Conservation (phyloP, 371 early-diverging fungal genomes). For the Rhizomucor miehei region DNA sequence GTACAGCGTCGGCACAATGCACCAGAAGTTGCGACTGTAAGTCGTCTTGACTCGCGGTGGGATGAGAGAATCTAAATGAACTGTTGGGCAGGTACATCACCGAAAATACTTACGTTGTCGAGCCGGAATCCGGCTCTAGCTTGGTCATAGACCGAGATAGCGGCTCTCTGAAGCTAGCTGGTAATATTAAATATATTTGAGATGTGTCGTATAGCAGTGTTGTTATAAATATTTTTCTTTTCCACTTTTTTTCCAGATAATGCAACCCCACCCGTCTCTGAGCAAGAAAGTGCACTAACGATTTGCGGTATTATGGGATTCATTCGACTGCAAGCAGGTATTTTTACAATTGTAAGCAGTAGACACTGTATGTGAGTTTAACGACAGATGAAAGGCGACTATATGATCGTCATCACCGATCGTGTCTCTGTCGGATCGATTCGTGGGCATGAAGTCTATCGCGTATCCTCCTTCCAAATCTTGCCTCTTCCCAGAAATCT, state of each 20-base stretch:
- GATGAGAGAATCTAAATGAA: neutral
- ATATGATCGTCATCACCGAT: conserved; percentile 79
- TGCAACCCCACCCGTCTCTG: conserved; percentile 24
- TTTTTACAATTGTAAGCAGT: neutral
- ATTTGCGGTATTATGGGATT: conserved; percentile 29
- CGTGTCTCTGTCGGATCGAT: conserved; percentile 66
- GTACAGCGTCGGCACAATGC: conserved; percentile 3
- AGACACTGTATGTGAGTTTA: neutral
- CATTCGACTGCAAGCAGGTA: conserved; percentile 23
- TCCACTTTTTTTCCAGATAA: no score
- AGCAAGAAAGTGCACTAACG: conserved; percentile 11
- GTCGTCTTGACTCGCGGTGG: neutral
- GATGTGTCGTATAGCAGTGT: neutral
- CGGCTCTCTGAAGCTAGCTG: conserved; percentile 32
- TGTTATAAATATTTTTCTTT: neutral
- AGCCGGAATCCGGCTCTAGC: conserved; percentile 14
- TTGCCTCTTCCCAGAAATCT: conserved; percentile 63
- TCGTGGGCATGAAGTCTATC: conserved; percentile 43
- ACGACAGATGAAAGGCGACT: conserved; percentile 13
- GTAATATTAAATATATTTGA: conserved; percentile 13
- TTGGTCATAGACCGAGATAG: conserved; percentile 22
- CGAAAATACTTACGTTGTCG: conserved; percentile 17
- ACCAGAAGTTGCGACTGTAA: conserved; percentile 17
- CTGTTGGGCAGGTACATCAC: conserved; percentile 18
- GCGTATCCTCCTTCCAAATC: conserved; percentile 47